Evolutionary conservation across 2,329 filamentous ascomycete species (phyloP), one percentile per base, ranked within the genome.

Genomic region (Trichoderma polysporum): DNA sequence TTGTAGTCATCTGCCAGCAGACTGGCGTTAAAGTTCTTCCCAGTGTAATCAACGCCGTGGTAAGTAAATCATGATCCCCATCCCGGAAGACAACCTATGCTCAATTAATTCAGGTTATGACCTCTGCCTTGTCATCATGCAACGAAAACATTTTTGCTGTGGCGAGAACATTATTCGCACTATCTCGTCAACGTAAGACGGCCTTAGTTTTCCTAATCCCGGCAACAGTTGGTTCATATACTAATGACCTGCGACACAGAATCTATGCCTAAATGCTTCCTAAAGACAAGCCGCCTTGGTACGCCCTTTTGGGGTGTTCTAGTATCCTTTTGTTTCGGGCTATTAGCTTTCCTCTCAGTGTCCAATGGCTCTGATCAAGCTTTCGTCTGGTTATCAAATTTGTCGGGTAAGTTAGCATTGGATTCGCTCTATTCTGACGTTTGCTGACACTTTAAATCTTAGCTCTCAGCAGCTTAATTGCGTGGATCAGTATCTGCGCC

Each of bases 381-480:
- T 0, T 86, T 86, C 74, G 81, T 80, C 66, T 86, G 84, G 85
- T 83, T 87, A 69, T 81, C 85, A 49, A 86, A 84, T 70, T 74
- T 86, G 33, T 85, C 82, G 52, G 86, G 83, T 67, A 82, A 74
- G 25, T 66, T 72, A 10, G 13, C 17, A 4, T 7, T 49, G 2
- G 17, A 15, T 7, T 27, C 15, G 4, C 5, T 10, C 25, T 15
- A 4, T 13, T 2, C 22, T 1, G 2, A 9, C 13, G 7, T 19
- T 50, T 15, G 22, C 52, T 68, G 4, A 65, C 33, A 22, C 4
- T 17, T 56, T 8, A 4, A 2, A 22, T 29, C 1, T 12, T 41
- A 69, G 68, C 68, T 15, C 62, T 69, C 13, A 69, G 68, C 19
- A 73, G 71, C 54, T 69, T 78, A 53, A 76, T 78, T 66, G 74